phyloP scores from a whole-genome alignment of 768 basidiomycete species.

The Terana coerulea region DNA sequence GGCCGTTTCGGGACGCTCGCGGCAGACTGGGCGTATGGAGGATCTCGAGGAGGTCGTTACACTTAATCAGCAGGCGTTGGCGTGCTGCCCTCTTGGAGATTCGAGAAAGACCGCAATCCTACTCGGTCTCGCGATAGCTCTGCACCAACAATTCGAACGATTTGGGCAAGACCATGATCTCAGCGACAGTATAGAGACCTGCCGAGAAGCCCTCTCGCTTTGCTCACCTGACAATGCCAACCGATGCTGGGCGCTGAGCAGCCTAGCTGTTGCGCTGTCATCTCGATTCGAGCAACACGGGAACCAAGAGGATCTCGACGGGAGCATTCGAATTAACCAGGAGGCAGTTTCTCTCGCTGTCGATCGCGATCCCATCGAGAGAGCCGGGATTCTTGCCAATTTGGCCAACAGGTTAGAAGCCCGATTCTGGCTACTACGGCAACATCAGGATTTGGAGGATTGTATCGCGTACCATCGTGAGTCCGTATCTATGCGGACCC shows the following conservation, averaged over 20 bases:
- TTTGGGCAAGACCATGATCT: background rate
- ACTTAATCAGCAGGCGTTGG: background rate
- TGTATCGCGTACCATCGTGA: too few relatives aligned
- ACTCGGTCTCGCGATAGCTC: background rate
- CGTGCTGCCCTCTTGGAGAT: background rate
- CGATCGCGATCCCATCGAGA: background rate
- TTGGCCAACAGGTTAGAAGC: too few relatives aligned
- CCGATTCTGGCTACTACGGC: too few relatives aligned
- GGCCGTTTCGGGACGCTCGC: background rate
- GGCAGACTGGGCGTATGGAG: background rate
- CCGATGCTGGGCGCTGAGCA: background rate
- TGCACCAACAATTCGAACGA: background rate
- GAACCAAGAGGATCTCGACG: background rate
- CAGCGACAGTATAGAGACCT: background rate
- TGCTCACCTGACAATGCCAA: background rate
- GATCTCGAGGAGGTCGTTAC: background rate
- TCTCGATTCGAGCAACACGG: background rate
- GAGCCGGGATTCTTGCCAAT: too few relatives aligned
- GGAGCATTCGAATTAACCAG: background rate
- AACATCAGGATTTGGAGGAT: too few relatives aligned
- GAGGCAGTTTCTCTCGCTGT: background rate
- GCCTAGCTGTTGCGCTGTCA: background rate
- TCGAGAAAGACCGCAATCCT: background rate
- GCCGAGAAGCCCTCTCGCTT: background rate
- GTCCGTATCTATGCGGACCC: too few relatives aligned